Base-by-base conservation (phyloP, 1,284 basidiomycete species). In the Pascua sp. region DNA sequence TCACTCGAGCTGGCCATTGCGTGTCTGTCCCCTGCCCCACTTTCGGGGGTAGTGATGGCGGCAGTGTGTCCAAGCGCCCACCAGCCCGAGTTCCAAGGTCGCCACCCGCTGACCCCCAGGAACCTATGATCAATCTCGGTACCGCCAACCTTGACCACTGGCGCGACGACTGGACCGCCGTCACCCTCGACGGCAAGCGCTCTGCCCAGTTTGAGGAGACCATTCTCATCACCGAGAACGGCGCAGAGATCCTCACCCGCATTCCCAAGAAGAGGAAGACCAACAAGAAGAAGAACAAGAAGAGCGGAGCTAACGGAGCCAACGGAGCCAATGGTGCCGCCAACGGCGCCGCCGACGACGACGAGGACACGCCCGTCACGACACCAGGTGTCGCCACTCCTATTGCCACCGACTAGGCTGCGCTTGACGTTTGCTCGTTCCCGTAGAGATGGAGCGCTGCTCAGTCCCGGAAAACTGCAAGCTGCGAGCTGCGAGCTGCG, bases 151-250 rank as follows among this genome's bases (percentile, higher is more conserved):
- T 76, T 38, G 72, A 71, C 59, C 73, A 76, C 59, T 75, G 72
- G 73, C 66, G 63, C 42, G 72, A 74, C 73, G 86, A 90, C 69
- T 97, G 94, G 94, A 97, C 93, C 3, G 91, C 92, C 0, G 90
- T 89, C 16, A 98, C 94, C 2, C 60, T 70, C 18, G 93, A 97
- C 76, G 94, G 93, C 37, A 88, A 88, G 72, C 82, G 83, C 60
- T 92, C 89, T 63, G 94, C 94, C 7, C 94, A 98, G 70, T 97
- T 96, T 69, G 94, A 98, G 76, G 94, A 98, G 68, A 96, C 93
- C 1, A 79, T 90, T 43, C 76, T 98, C 56, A 88, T 98, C 69
- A 97, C 94, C 16, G 91, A 93, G 68, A 88, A 85, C 16, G 94
- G 94, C 5, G 86, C 88, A 43, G 94, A 98, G 75, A 82, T 95